Conservation (phyloP, 257 asterid genomes). For the Fraxinus anomala region DNA sequence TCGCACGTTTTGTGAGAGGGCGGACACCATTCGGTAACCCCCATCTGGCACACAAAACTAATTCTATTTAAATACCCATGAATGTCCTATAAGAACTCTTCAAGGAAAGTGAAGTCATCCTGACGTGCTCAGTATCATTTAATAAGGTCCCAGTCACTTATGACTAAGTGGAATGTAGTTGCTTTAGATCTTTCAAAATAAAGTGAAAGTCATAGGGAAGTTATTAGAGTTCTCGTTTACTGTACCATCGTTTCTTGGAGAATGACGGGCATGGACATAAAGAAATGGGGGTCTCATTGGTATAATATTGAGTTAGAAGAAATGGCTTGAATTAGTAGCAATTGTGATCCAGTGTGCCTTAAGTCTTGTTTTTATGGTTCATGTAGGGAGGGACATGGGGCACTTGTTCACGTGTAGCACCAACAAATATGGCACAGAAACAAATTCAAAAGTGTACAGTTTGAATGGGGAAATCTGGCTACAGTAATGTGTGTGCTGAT, state of each 20-base stretch:
- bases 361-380: not conserved
- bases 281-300: not conserved
- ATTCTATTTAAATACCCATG: not conserved
- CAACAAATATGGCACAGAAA: not conserved
- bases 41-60: no score
- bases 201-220: not conserved
- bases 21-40: no score
- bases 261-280: not conserved
- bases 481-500: not conserved
- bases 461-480: conserved; percentile 1
- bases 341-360: not conserved
- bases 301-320: not conserved
- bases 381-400: conserved; percentile 37
- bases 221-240: no score
- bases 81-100: not conserved
- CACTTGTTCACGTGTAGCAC: not conserved
- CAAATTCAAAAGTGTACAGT: conserved; percentile 22
- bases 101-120: not conserved
- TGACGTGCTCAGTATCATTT: not conserved
- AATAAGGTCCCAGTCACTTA: not conserved
- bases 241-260: not conserved
- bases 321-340: not conserved
- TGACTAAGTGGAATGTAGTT: not conserved
- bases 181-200: no score
- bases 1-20: no score